phyloP scores from a whole-genome alignment of 371 early-diverging fungal species.

The Mycotypha africana region DNA sequence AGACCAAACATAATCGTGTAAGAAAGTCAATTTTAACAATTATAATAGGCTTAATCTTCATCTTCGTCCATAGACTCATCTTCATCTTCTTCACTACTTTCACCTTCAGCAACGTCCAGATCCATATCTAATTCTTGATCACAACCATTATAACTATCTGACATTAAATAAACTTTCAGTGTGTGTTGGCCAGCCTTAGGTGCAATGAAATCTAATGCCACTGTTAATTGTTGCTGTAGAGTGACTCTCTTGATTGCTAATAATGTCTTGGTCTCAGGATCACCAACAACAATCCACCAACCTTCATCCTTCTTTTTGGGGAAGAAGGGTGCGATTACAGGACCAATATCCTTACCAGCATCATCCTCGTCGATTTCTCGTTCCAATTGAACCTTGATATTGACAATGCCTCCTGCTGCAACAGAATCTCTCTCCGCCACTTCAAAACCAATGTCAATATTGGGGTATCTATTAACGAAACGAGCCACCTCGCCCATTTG shows the following conservation, averaged over 20 bases:
- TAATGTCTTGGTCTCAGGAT: slow-evolving; percentile 70
- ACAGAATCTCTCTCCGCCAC: slow-evolving; percentile 61
- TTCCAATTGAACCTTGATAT: slow-evolving; percentile 65
- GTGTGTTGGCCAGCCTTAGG: slow-evolving; percentile 60
- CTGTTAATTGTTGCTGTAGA: slow-evolving; percentile 58
- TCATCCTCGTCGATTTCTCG: slow-evolving; percentile 78
- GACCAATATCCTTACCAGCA: slow-evolving; percentile 56
- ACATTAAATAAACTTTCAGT: slow-evolving; percentile 85
- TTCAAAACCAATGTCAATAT: slow-evolving; percentile 76
- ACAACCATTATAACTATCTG: slow-evolving; percentile 88
- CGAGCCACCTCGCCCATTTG: slow-evolving; percentile 81
- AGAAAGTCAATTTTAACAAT: too few species aligned
- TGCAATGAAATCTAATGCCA: slow-evolving; percentile 84
- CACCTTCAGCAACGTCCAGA: slow-evolving; percentile 62
- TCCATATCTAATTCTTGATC: slow-evolving; percentile 92
- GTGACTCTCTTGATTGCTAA: slow-evolving; percentile 88
- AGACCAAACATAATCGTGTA: too few species aligned
- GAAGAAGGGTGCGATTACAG: slow-evolving; percentile 89
- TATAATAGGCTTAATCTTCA: slow-evolving; percentile 1
- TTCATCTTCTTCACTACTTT: slow-evolving; percentile 43
- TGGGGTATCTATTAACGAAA: slow-evolving; percentile 93
- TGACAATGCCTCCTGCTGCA: slow-evolving; percentile 55
- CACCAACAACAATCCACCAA: slow-evolving; percentile 96
- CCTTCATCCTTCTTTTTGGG: slow-evolving; percentile 89
- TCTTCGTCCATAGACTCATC: slow-evolving; percentile 31